These are phyloP conservation scores for Cladosporium phlei DNA, from an alignment of 2,329 filamentous ascomycete genomes.

Conservation along the genomic window DNA sequence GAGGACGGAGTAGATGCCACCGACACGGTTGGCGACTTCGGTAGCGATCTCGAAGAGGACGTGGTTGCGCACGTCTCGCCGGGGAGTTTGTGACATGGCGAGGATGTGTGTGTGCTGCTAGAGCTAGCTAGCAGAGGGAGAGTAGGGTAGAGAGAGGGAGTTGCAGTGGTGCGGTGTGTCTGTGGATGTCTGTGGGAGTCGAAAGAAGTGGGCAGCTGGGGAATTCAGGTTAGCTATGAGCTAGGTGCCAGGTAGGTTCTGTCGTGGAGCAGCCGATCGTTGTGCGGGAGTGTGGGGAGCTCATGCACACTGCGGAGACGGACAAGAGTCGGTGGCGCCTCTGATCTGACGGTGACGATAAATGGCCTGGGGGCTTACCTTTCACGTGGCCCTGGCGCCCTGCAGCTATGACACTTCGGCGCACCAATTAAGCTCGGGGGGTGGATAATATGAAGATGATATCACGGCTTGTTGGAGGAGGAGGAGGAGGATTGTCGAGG, in stretches of 20 bases:
- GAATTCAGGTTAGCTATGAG: constrained; percentile 1
- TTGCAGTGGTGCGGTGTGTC: not conserved
- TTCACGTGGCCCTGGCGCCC: too few relatives aligned
- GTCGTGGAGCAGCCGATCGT: not conserved
- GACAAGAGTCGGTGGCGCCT: too few relatives aligned
- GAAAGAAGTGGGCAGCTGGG: not conserved
- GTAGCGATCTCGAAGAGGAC: constrained; percentile 95
- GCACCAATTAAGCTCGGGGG: too few relatives aligned
- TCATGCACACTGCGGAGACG: too few relatives aligned
- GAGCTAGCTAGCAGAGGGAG: not conserved
- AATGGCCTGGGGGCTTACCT: too few relatives aligned
- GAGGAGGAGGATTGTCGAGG: not conserved
- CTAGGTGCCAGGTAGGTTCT: not conserved
- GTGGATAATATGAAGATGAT: too few relatives aligned
- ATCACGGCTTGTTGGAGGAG: not conserved
- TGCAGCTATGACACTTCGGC: too few relatives aligned
- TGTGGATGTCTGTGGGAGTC: not conserved
- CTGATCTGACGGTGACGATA: too few relatives aligned
- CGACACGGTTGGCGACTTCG: constrained; percentile 95
- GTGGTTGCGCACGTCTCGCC: constrained; percentile 84
- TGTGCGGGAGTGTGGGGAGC: constrained; percentile 7
- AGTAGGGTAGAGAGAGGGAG: not conserved
- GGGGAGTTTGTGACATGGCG: constrained; percentile 35
- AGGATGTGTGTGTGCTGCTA: constrained; percentile 1
- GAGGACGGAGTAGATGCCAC: constrained; percentile 97